These are phyloP conservation scores for Noccaea bulbosa DNA, from an alignment of 345 rosid genomes.

Conservation along the genomic window DNA sequence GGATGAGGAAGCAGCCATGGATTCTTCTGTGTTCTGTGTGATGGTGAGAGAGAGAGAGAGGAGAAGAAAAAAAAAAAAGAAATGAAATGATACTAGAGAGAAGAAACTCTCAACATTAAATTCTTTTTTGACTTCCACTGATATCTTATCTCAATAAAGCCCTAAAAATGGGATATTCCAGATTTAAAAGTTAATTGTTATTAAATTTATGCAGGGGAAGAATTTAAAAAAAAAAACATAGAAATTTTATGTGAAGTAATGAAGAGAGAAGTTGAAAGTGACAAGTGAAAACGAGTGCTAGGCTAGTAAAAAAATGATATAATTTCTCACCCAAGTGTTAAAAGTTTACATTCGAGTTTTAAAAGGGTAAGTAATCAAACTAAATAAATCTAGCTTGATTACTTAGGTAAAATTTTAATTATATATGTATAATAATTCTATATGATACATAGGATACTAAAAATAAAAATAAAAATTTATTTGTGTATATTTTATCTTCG, in stretches of 20 bases:
- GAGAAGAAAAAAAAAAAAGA: slow-evolving; percentile 29
- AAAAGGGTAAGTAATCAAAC: slow-evolving; percentile 12
- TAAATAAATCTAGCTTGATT: slow-evolving; percentile 15
- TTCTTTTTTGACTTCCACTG: slow-evolving; percentile 52
- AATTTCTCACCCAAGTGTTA: slow-evolving; percentile 16
- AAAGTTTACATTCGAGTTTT: slow-evolving; percentile 17
- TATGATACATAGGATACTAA: slow-evolving; percentile 34
- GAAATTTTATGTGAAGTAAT: slow-evolving; percentile 42
- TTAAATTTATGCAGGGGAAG: not conserved
- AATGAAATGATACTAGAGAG: slow-evolving; percentile 40
- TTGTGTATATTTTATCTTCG: not conserved
- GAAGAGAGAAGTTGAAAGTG: slow-evolving; percentile 37
- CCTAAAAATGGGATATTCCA: slow-evolving; percentile 44
- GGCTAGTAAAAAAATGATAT: slow-evolving; percentile 6
- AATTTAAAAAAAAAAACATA: slow-evolving; percentile 8
- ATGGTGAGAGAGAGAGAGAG: slow-evolving; percentile 43
- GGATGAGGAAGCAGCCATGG: slow-evolving; percentile 73
- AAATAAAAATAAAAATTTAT: not conserved
- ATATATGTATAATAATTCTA: not conserved
- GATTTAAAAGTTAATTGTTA: slow-evolving; percentile 28
- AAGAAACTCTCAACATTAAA: slow-evolving; percentile 45
- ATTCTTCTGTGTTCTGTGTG: slow-evolving; percentile 44
- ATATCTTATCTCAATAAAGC: slow-evolving; percentile 50
- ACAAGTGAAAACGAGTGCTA: slow-evolving; percentile 40
- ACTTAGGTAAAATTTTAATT: slow-evolving; percentile 8